phyloP scores from a whole-genome alignment of 768 basidiomycete species.

The Clavulina sp. region DNA sequence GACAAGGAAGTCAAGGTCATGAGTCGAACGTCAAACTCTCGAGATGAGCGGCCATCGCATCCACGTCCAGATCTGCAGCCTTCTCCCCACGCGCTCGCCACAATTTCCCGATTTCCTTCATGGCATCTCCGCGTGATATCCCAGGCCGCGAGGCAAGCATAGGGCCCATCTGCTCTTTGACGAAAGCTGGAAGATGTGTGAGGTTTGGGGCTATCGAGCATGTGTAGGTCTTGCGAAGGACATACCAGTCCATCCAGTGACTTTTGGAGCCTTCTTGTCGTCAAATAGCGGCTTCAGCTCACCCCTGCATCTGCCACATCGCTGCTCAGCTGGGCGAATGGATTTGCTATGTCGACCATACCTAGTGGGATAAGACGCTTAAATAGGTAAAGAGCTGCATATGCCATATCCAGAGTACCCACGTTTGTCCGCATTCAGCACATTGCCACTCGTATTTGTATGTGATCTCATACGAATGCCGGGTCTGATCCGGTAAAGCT shows the following conservation, averaged over 20 bases:
- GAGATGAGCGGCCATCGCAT: too few species aligned
- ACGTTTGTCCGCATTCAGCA: conserved; percentile 19
- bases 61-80: too few species aligned
- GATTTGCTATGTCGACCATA: conserved; percentile 15
- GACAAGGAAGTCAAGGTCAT: too few species aligned
- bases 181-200: conserved; percentile 10
- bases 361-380: not conserved
- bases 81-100: too few species aligned
- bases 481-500: too few species aligned
- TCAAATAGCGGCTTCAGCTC: conserved; percentile 17
- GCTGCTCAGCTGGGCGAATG: conserved; percentile 19
- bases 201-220: not conserved
- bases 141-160: conserved; percentile 16
- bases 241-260: conserved; percentile 19
- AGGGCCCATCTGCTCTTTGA: conserved; percentile 15
- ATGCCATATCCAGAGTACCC: conserved; percentile 4
- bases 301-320: conserved; percentile 20
- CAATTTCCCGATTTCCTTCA: conserved; percentile 14
- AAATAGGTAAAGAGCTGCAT: not conserved
- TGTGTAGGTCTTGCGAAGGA: not conserved
- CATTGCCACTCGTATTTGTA: conserved; percentile 17
- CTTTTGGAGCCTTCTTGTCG: conserved; percentile 13
- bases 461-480: conserved; percentile 23
- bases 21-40: too few species aligned
- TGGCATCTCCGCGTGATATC: conserved; percentile 16